Base-by-base conservation (phyloP, 23 red algal genomes). In the Gracilaria domingensis region DNA sequence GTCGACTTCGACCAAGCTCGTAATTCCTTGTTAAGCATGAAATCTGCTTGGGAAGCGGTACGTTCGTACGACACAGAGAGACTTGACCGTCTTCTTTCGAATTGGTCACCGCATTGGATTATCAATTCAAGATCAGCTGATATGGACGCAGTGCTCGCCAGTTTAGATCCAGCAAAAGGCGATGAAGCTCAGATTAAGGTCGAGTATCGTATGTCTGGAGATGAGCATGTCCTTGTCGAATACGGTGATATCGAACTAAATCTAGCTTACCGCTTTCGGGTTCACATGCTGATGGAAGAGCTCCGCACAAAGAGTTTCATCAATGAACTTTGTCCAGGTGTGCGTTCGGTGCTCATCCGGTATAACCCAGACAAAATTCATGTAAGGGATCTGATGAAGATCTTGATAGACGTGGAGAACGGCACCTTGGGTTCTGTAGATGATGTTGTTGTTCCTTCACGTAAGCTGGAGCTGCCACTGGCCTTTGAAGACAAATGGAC, bases 131-230 rank as follows among this genome's bases (percentile, higher is more conserved):
- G 25, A 12, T 20, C 76, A 12, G 64, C 18, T 1, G 42, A 66
- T 16, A 40, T 55, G 34, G 71, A 69, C 34, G 92, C 92, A 23
- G 84, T 94, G 36, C 70, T 94, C 30, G 82, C 92, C 2, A 49
- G 64, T 18, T 29, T 94, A 21, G 84, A 87, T 54, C 92, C 92
- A 28, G 83, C 74, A 20, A 82, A 64, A 26, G 92, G 83, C 13
- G 92, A 94, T 82, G 24, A 71, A 20, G 92, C 92, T 25, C 79
- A 92, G 39, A 92, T 92, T 26, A 92, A 92, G 78, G 92, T 94
- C 17, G 28, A 70, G 23, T 88, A 88, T 48, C 82, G 92, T 34
- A 83, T 88, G 70, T 94, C 92, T 18, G 92, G 92, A n/a, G 92
- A 94, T 58, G 84, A 87, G 59, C 92, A 94, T 56, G 84, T 94